Base-by-base conservation (phyloP, 768 basidiomycete genomes). In the Pholiota microspora region DNA sequence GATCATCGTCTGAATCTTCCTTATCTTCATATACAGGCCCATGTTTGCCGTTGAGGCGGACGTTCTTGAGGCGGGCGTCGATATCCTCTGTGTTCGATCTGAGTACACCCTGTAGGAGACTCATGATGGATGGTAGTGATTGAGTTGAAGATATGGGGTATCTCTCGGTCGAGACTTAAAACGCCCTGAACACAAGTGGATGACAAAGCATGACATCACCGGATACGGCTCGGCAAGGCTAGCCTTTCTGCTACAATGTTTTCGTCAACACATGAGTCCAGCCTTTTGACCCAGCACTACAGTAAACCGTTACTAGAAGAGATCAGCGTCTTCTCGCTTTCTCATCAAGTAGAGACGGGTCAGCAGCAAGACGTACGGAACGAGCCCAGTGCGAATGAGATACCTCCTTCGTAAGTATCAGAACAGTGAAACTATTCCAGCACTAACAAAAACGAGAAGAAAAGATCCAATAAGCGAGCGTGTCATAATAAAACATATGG, bases 21-120 rank as follows among this genome's bases (percentile, higher is more conserved):
- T 73, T 75, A 51, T 78, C 76, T 47, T 69, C 66, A 29, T 61
- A 58, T 15, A 64, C 57, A 25, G 54, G 31, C 47, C 61, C 59
- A 35, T 45, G 60, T 23, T 27, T 62, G 52, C 47, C 59, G 32
- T 28, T 62, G 47, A 69, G 45, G 32, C 67, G 67, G 23, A 70
- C 64, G 18, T 67, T 67, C 44, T 65, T 68, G 34, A 76, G 64
- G 36, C 67, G 65, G 38, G 61, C 69, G 44, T 76, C 76, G 31
- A 75, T 57, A 62, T 77, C 75, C 29, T 66, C 68, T 3, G 73
- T 68, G 25, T 81, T 73, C 4, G 82, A 84, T 62, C 81, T 79
- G 59, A 90, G 77, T 49, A 89, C 81, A 65, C 77, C 87, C 68
- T 89, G 87, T 7, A 88, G 74, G 46, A 91, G 76, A 73, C 87